A percentile compares a stretch with the other conserved stretches of the same genome.
phyloP scores from a whole-genome alignment of 768 basidiomycete genomes.

The Lactarius deliciosus region DNA sequence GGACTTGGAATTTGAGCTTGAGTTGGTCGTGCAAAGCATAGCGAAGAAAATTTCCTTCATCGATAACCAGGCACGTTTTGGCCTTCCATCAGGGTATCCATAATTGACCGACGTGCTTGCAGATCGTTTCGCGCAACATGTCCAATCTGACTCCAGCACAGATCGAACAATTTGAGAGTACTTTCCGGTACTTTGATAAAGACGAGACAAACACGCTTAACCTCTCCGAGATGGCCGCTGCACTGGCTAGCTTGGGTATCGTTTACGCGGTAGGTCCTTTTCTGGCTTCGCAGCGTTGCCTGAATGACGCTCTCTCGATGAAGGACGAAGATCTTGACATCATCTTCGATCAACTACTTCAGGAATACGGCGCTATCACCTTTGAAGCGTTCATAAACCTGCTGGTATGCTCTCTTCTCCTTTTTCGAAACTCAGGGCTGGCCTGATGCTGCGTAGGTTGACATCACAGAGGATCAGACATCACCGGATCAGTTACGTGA shows the following conservation, averaged over 20 bases:
- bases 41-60: slow-evolving; percentile 93
- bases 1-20: slow-evolving; percentile 88
- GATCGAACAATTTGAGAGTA: slow-evolving; percentile 94
- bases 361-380: slow-evolving; percentile 84
- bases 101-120: slow-evolving; percentile 3
- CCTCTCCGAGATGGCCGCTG: slow-evolving; percentile 86
- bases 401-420: slow-evolving; percentile 54
- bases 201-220: slow-evolving; percentile 89
- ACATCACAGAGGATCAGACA: slow-evolving; percentile 94
- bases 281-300: background rate
- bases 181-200: slow-evolving; percentile 96
- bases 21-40: slow-evolving; percentile 75
- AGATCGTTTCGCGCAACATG: slow-evolving; percentile 94
- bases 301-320: slow-evolving; percentile 3
- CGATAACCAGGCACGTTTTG: slow-evolving; percentile 78
- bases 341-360: slow-evolving; percentile 76
- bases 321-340: slow-evolving; percentile 86
- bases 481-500: slow-evolving; percentile 89
- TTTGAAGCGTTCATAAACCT: slow-evolving; percentile 95
- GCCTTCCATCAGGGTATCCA: background rate
- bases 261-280: slow-evolving; percentile 69
- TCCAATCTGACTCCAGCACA: slow-evolving; percentile 94
- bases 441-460: slow-evolving; percentile 56
- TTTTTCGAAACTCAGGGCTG: background rate
- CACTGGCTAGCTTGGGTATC: slow-evolving; percentile 90